Conservation (phyloP, 2,329 filamentous ascomycete genomes). For the Tolypocladium amazonense region DNA sequence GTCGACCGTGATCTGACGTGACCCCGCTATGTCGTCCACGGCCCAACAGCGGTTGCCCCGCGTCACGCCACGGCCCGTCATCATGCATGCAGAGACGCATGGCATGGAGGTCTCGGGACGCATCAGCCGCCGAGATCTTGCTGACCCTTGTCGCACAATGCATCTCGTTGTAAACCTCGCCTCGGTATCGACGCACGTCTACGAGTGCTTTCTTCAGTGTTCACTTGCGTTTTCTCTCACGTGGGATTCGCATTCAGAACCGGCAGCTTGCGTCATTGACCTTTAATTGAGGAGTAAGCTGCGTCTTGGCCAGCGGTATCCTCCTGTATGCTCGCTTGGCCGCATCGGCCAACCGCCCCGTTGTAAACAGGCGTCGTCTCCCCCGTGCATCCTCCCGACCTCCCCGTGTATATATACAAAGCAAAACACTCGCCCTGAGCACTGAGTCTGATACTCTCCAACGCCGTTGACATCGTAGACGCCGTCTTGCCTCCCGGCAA, state of each 20-base stretch:
- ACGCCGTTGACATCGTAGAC: constrained; percentile 1
- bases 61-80: too few relatives aligned
- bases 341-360: neutral
- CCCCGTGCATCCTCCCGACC: neutral
- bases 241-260: neutral
- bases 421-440: constrained; percentile 1
- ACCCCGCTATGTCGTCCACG: too few relatives aligned
- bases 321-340: neutral
- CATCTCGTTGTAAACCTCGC: too few relatives aligned
- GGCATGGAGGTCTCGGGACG: too few relatives aligned
- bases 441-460: neutral
- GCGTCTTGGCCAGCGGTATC: neutral
- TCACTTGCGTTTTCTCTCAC: neutral
- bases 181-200: too few relatives aligned
- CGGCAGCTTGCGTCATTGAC: neutral
- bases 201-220: too few relatives aligned
- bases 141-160: too few relatives aligned
- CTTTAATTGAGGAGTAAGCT: neutral
- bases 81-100: too few relatives aligned
- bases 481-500: constrained; percentile 1
- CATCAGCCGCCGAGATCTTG: too few relatives aligned
- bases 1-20: too few relatives aligned
- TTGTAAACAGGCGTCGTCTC: neutral
- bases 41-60: too few relatives aligned
- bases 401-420: constrained; percentile 1